Conservation (phyloP, 1,139 yeast species). For the Suhomyces guaymorum region DNA sequence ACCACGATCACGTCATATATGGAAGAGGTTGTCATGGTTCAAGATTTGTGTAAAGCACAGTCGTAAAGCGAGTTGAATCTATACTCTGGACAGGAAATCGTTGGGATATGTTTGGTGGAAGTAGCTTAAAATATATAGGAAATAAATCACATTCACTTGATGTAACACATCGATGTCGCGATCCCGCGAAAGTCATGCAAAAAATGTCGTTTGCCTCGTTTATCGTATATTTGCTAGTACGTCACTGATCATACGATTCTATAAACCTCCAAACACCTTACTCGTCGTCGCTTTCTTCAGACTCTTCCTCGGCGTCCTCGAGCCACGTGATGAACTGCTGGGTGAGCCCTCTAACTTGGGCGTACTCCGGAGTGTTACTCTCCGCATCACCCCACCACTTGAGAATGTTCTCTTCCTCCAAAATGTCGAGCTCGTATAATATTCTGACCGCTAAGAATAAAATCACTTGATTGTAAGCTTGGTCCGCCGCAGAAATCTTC, state of each 20-base stretch:
- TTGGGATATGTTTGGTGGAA: no score
- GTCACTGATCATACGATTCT: slow-evolving; percentile 11
- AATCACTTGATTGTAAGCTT: slow-evolving; percentile 46
- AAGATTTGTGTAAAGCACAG: neutral
- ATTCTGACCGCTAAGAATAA: slow-evolving; percentile 65
- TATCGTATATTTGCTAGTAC: slow-evolving; percentile 6
- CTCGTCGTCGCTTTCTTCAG: slow-evolving; percentile 37
- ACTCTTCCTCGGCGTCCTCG: slow-evolving; percentile 82
- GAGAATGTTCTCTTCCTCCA: slow-evolving; percentile 78
- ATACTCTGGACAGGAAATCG: no score
- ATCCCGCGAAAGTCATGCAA: slow-evolving; percentile 4
- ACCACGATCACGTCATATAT: slow-evolving; percentile 66
- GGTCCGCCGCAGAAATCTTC: slow-evolving; percentile 37
- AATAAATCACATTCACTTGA: slow-evolving; percentile 8
- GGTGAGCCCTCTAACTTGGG: slow-evolving; percentile 55
- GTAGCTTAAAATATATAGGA: neutral
- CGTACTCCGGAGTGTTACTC: slow-evolving; percentile 43
- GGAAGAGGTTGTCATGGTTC: slow-evolving; percentile 3
- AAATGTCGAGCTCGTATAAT: slow-evolving; percentile 75
- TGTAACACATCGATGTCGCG: slow-evolving; percentile 1
- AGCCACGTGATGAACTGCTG: slow-evolving; percentile 85
- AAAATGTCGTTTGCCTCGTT: slow-evolving; percentile 8
- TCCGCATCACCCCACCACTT: slow-evolving; percentile 71
- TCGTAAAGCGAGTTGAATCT: no score
- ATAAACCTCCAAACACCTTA: slow-evolving; percentile 8